phyloP scores from a whole-genome alignment of 2,329 filamentous ascomycete genomes.

The Gnomoniopsis smithogilvyi region DNA sequence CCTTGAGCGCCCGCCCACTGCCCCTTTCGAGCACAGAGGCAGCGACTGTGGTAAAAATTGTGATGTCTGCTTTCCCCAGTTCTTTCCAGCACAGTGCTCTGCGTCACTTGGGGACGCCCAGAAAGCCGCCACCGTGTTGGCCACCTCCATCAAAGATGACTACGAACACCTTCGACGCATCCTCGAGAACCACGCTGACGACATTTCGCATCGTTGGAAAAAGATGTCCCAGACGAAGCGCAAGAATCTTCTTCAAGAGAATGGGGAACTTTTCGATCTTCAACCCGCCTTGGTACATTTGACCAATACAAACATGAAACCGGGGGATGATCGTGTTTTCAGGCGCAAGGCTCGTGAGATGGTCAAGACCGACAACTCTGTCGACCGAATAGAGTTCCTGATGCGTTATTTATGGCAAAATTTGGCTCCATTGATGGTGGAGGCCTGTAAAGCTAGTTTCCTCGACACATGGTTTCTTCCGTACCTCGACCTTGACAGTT shows the following conservation, averaged over 20 bases:
- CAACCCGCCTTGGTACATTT: not conserved
- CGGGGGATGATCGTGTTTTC: not conserved
- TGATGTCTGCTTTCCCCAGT: not conserved
- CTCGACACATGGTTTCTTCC: not conserved
- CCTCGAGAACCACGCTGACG: not conserved
- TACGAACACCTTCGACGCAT: not conserved
- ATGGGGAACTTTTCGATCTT: not conserved
- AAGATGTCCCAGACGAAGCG: not conserved
- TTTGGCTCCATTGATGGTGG: not conserved
- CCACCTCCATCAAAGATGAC: not conserved
- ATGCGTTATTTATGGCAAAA: not conserved
- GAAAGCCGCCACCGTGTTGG: not conserved
- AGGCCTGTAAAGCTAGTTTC: not conserved
- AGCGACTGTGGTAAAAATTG: not conserved
- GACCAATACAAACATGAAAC: not conserved
- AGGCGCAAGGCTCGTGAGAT: not conserved
- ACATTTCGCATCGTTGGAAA: not conserved
- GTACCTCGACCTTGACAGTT: not conserved
- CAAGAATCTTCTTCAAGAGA: not conserved
- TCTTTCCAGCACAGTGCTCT: not conserved
- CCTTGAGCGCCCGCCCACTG: not conserved
- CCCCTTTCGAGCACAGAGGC: not conserved
- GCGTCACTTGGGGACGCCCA: not conserved
- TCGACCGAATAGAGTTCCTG: not conserved
- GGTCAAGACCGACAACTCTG: not conserved